Evolutionary conservation across 768 basidiomycete species (phyloP), one percentile per base, ranked within the genome.

Genomic region (Agaricus subrufescens): DNA sequence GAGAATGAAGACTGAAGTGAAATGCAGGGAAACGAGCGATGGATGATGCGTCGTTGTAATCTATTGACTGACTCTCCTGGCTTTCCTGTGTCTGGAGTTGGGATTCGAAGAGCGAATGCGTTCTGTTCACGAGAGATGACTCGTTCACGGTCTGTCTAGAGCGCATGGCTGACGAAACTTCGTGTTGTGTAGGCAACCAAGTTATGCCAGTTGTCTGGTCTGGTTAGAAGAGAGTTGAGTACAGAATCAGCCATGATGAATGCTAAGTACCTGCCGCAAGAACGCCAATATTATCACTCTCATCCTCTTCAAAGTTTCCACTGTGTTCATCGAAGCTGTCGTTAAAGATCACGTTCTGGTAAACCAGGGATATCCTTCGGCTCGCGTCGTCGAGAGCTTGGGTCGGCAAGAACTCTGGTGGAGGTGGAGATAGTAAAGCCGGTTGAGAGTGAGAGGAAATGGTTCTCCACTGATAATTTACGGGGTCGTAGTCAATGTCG

Each of bases 21-120:
- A 90, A 92, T 7, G 75, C 70, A 3, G 90, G 90, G 62, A 92
- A 91, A 9, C 76, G 78, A 8, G 77, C 82, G 59, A 92, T 87
- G 15, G 89, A 90, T 0, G 86, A 86, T 0, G 81, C 76, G 60
- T 86, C 81, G 4, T 87, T 87, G 64, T 82, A 82, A 58, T 76
- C 69, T 60, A 74, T 73, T 1, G 84, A 84, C 40, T 73, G 72
- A 2, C 57, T 54, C 7, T 49, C 60, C 45, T 66, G 66, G 4
- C 62, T 66, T 43, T 63, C 64, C 39, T 56, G 60, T 5, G 61
- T 55, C 38, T 60, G 47, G 12, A 55, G 54, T 26, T 61, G 58
- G 19, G 49, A 54, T 19, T 52, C 15, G 60, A 65, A 39, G 63
- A 59, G 38, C 66, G 65, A 51, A 38, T 29, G 39, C 34, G 50